Conservation (phyloP, 2,329 filamentous ascomycete genomes). For the Aureobasidium melanogenum region DNA sequence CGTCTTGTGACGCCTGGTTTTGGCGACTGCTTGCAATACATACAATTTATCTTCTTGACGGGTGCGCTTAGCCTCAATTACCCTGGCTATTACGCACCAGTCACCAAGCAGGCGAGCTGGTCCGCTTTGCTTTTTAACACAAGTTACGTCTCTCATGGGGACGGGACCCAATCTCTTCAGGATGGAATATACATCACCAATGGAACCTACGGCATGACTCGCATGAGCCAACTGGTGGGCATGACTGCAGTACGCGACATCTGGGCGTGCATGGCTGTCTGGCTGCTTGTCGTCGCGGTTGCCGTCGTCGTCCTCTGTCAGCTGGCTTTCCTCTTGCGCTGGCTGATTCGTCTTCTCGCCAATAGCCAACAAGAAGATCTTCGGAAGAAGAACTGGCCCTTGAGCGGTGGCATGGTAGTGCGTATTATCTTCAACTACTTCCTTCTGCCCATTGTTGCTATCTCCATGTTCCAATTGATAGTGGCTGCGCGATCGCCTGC, state of each 20-base stretch:
- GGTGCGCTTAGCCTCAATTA: constrained; percentile 83
- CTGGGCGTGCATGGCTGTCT: constrained; percentile 91
- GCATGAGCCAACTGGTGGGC: constrained; percentile 71
- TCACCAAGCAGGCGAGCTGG: constrained; percentile 81
- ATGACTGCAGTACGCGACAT: constrained; percentile 69
- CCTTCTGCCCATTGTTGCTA: constrained; percentile 71
- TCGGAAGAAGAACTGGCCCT: constrained; percentile 83
- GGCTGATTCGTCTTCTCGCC: constrained; percentile 63
- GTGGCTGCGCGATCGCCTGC: constrained; percentile 59
- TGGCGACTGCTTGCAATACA: constrained; percentile 91
- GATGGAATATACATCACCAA: constrained; percentile 85
- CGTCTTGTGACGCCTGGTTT: constrained; percentile 92
- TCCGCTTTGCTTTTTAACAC: constrained; percentile 87
- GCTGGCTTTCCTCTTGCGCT: constrained; percentile 65
- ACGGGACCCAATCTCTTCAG: constrained; percentile 56
- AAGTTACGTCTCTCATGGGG: constrained; percentile 65
- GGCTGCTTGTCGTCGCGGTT: constrained; percentile 70
- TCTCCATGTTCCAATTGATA: constrained; percentile 88
- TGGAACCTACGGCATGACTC: constrained; percentile 69
- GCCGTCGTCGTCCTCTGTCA: constrained; percentile 63
- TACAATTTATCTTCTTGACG: constrained; percentile 83
- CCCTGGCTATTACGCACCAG: constrained; percentile 89
- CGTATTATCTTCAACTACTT: constrained; percentile 91
- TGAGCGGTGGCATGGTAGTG: constrained; percentile 51
- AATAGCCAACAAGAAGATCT: constrained; percentile 76